These are phyloP conservation scores for Tricholoma bakamatsutake DNA, from an alignment of 768 basidiomycete species.

Conservation along the genomic window DNA sequence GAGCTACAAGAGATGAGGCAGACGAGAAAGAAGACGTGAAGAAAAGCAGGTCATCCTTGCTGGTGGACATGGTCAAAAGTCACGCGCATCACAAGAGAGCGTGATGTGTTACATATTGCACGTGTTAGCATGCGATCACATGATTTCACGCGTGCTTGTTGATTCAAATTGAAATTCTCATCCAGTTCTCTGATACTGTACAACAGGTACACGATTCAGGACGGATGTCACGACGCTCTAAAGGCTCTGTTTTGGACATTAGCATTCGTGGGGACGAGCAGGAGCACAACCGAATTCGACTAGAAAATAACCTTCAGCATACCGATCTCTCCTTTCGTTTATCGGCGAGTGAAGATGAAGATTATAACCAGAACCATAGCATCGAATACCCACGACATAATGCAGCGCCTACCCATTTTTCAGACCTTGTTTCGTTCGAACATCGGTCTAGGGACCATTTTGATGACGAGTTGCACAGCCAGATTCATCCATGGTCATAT, in stretches of 20 bases:
- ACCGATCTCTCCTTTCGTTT: conserved; percentile 69
- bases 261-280: conserved; percentile 67
- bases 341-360: conserved; percentile 37
- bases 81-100: background rate
- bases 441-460: conserved; percentile 49
- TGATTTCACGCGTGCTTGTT: conserved; percentile 13
- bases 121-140: conserved; percentile 7
- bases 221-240: conserved; percentile 32
- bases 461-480: conserved; percentile 45
- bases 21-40: conserved; percentile 34
- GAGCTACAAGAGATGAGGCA: conserved; percentile 66
- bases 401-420: conserved; percentile 49
- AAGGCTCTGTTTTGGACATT: conserved; percentile 31
- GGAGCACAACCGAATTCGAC: conserved; percentile 69
- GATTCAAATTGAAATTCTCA: conserved; percentile 3
- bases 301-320: conserved; percentile 73
- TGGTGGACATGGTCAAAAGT: conserved; percentile 4
- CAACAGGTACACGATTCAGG: background rate
- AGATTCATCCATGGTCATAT: conserved; percentile 52
- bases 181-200: conserved; percentile 21
- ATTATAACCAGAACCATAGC: conserved; percentile 37
- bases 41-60: conserved; percentile 16
- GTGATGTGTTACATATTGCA: background rate
- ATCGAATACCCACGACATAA: conserved; percentile 73
- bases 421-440: conserved; percentile 58